A percentile compares a stretch with the other conserved stretches of the same genome.
These are phyloP conservation scores for Aspergillus heteromorphus DNA, from an alignment of 495 filamentous ascomycete species.

Conservation along the genomic window DNA sequence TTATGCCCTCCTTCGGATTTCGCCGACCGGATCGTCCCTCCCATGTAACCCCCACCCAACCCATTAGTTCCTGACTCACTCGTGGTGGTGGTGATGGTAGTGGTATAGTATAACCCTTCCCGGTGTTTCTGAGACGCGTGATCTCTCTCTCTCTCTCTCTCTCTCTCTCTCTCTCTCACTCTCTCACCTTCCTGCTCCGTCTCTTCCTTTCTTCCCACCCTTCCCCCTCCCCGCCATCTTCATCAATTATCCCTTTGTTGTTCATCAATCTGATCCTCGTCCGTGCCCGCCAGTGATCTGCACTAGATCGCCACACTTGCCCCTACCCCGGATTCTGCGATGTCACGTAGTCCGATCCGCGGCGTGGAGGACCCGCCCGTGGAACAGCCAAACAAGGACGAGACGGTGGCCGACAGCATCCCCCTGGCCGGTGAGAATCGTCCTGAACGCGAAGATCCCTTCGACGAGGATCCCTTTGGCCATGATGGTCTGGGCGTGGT, in stretches of 20 bases:
- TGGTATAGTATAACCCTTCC: background rate
- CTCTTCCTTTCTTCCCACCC: no score
- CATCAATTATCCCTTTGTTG: no score
- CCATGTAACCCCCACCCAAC: background rate
- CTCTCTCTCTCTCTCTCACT: background rate
- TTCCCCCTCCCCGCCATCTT: no score
- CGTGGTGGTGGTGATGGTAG: background rate
- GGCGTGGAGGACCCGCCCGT: slow-evolving; percentile 29
- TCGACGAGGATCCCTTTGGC: slow-evolving; percentile 21
- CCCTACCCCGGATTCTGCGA: background rate
- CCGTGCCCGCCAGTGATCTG: no score
- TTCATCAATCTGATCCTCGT: no score
- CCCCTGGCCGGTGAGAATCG: no score
- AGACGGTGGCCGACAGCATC: background rate
- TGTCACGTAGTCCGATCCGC: slow-evolving; percentile 20
- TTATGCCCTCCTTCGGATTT: background rate
- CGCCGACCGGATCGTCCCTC: background rate
- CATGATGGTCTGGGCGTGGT: slow-evolving; percentile 21
- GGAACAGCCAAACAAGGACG: slow-evolving; percentile 4
- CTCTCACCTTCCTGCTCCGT: background rate
- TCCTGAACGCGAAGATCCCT: no score
- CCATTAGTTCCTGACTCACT: background rate
- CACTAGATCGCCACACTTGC: background rate
- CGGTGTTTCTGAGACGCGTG: background rate
- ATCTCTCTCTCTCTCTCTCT: background rate